Base-by-base conservation (phyloP, 2,329 filamentous ascomycete genomes). In the Curvularia hawaiiensis region DNA sequence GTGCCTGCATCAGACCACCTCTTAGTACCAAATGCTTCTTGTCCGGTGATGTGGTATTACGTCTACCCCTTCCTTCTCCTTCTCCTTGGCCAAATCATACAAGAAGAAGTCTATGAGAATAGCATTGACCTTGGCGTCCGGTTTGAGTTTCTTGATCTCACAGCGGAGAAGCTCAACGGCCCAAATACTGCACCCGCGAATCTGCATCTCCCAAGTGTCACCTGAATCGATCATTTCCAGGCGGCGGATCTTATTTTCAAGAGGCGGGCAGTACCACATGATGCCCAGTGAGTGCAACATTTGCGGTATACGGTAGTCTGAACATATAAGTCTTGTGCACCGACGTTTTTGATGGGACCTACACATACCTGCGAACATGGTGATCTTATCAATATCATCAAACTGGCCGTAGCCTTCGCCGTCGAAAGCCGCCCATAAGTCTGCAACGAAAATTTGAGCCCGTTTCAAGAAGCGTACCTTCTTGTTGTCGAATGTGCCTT, bases 81-180 rank as follows among this genome's bases (percentile, higher is more conserved):
- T 76, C 71, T 92, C 89, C 76, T 98, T 99, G 79, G 95, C 92
- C 18, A 90, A 87, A 78, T 99, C 95, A 73, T 99, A 99, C 54
- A 99, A 80, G 76, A 97, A 97, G 78, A 98, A 99, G 77, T 99
- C 95, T 62, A 99, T 95, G 67, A 99, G 77, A 39, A 98, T 91
- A 26, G 95, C 93, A 73, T 99, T 99, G 61, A 89, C 76, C 16
- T 79, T 78, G 1, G 88, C 83, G 10, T 89, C 87, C 1, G 92
- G 90, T 68, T 97, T 87, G 14, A 85, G 77, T 45, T 82, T 84
- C 55, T 88, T 71, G 50, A 99, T 98, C 74, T 97, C 91, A 33
- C 89, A 84, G 52, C 88, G 83, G 62, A 99, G 89, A 62, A 97
- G 79, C 75, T 99, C 95, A 1, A 98, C 90, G 60, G 91, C 95